Base-by-base conservation (phyloP, 305 asterid species). In the Lippia alba region DNA sequence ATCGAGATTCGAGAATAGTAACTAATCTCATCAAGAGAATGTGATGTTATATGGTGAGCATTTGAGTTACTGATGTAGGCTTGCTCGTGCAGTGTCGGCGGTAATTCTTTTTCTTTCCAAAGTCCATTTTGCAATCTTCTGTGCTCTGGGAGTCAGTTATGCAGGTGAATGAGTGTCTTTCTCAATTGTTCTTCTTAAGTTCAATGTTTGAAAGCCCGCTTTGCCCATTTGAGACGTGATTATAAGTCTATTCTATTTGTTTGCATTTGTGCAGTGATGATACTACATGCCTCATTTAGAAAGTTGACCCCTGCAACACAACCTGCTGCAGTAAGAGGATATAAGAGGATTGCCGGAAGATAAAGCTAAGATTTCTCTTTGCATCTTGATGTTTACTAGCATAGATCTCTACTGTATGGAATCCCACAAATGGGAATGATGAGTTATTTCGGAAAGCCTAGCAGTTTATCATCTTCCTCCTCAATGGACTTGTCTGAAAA, bases 251-350 rank as follows among this genome's bases (percentile, higher is more conserved):
- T 33, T 56, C n/a, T 12, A 48, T 41, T 34, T 19, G 57, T 44
- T 5, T 16, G 5, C 55, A 44, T 67, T 36, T 71, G 64, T 83
- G 81, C 96, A 94, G 98, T 81, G 56, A 74, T 82, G 88, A 80
- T 94, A 75, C 79, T 89, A 74, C 98, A 94, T 51, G 96, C 97
- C 48, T 86, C 97, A 0, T 79, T 91, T 64, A 78, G 98, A 83
- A 94, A 87, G 79, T 84, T 94, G 81, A 88, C 94, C 64, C 84
- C 87, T 36, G 65, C 87, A 19, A 89, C 83, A 58, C 96, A 78
- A 67, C 69, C 80, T 70, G 63, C 80, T 63, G 70, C 19, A 59
- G 77, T 76, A 79, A 82, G 83, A 60, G 85, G 86, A 56, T 56
- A 66, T 50, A 76, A 73, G 76, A 77, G 74, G 67, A 64, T 32